Base-by-base conservation (phyloP, 1,284 basidiomycete species). In the Sporisorium reilianum region DNA sequence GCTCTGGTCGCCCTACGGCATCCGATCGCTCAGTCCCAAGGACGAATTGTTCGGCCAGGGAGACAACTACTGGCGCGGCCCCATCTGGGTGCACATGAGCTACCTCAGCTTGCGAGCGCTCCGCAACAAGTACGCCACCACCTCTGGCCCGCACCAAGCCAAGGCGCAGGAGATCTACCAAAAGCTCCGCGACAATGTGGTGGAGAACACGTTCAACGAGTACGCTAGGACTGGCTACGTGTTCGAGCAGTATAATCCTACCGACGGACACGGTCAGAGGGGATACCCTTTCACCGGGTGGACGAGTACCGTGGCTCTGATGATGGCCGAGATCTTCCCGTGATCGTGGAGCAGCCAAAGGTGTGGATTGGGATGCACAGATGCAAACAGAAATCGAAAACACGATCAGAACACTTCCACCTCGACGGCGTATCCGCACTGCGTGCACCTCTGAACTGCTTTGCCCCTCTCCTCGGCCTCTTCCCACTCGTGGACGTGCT, bases 21-120 rank as follows among this genome's bases (percentile, higher is more conserved):
- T 97, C 42, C 91, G 95, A 41, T 95, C 93, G 76, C 86, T 97
- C 55, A 93, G 93, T 14, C 90, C 88, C 38, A 89, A 90, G 18
- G 93, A 97, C 81, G 89, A 91, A n/a, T 89, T 92, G 59, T 97
- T 94, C 78, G 95, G 94, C 18, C 87, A 90, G 79, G 95, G 91
- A 55, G 95, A 97, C 84, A 93, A 97, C 85, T 97, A 97, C 85
- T 97, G 95, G 95, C 91, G 92, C 79, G 94, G 95, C 3, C 93
- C 95, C 2, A 92, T 97, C 57, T 97, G 95, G 95, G 89, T 97
- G 30, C 95, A 93, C 83, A 94, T 97, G 91, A 97, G 97, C 85
- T 97, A 94, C 83, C 88, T 97, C 73, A 90, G 90, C 20, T 86
- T 97, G 56, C 88, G 89, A 25, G 90, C 93, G 8, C 85, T 97